phyloP scores from a whole-genome alignment of 2,329 filamentous ascomycete genomes.

The Aspergillus ruber region DNA sequence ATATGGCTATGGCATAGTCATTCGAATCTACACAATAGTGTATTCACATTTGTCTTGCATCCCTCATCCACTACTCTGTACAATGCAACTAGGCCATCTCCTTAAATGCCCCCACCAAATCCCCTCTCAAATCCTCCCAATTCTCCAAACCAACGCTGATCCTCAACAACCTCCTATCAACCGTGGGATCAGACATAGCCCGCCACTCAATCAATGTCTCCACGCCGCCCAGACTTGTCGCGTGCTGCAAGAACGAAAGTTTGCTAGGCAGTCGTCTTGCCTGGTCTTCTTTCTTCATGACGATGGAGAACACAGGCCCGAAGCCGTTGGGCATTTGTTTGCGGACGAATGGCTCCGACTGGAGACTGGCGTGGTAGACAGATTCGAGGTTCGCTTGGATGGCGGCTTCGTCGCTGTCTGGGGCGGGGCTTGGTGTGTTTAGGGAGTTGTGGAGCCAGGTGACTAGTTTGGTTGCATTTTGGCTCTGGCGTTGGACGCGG shows the following conservation, averaged over 20 bases:
- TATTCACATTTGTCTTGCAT: neutral
- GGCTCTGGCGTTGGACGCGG: slow-evolving; percentile 69
- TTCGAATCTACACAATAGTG: no score
- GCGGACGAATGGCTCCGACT: slow-evolving; percentile 66
- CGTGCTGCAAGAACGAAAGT: slow-evolving; percentile 81
- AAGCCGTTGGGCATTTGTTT: slow-evolving; percentile 89
- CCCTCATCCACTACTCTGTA: neutral
- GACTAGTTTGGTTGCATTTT: slow-evolving; percentile 64
- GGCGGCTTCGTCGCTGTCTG: slow-evolving; percentile 36
- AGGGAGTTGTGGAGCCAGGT: slow-evolving; percentile 59
- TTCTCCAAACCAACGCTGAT: slow-evolving; percentile 83
- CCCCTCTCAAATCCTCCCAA: slow-evolving; percentile 73
- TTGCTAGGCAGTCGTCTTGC: slow-evolving; percentile 70
- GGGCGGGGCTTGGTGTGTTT: slow-evolving; percentile 27
- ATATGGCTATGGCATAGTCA: no score
- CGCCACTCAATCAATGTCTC: slow-evolving; percentile 97
- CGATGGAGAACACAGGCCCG: slow-evolving; percentile 79
- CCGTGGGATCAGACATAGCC: slow-evolving; percentile 70
- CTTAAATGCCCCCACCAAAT: slow-evolving; percentile 61
- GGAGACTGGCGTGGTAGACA: slow-evolving; percentile 73
- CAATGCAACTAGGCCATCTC: slow-evolving; percentile 13
- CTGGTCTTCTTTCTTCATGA: slow-evolving; percentile 52
- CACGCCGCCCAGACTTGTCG: slow-evolving; percentile 86
- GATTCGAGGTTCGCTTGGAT: slow-evolving; percentile 52
- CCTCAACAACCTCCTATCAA: slow-evolving; percentile 67